These are phyloP conservation scores for Penicillium aurantiogriseum DNA, from an alignment of 2,329 filamentous ascomycete genomes.

Conservation along the genomic window DNA sequence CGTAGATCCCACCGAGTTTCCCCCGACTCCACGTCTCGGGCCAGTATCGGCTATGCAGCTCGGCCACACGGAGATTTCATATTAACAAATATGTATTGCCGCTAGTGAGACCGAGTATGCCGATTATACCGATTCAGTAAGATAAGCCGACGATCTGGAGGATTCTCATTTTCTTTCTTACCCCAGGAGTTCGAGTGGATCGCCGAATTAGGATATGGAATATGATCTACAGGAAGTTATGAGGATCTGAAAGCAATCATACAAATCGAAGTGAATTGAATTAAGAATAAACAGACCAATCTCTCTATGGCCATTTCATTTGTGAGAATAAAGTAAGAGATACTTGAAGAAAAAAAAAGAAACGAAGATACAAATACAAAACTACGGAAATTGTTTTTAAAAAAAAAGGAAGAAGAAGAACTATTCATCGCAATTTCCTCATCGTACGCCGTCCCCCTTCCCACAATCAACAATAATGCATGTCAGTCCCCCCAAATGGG, in stretches of 20 bases:
- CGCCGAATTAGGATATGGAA: not conserved
- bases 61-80: constrained; percentile 36
- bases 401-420: not conserved
- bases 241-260: not conserved
- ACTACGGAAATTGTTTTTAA: not conserved
- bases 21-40: constrained; percentile 27
- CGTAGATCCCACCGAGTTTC: constrained; percentile 2
- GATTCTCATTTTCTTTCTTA: not conserved
- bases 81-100: too few relatives aligned
- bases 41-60: constrained; percentile 34
- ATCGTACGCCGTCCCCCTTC: constrained; percentile 3
- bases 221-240: not conserved
- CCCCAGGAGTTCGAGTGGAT: not conserved
- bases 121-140: not conserved
- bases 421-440: constrained; percentile 21
- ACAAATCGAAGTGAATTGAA: too few relatives aligned
- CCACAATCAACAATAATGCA: constrained; percentile 6
- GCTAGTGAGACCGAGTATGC: not conserved
- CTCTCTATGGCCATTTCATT: constrained; percentile 1
- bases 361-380: constrained; percentile 9
- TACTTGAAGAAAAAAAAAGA: not conserved
- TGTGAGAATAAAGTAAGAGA: constrained; percentile 12
- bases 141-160: not conserved
- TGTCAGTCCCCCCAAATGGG: not conserved
- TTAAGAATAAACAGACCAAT: not conserved